Conservation (phyloP, 805 yeast species). For the Candida takata region DNA sequence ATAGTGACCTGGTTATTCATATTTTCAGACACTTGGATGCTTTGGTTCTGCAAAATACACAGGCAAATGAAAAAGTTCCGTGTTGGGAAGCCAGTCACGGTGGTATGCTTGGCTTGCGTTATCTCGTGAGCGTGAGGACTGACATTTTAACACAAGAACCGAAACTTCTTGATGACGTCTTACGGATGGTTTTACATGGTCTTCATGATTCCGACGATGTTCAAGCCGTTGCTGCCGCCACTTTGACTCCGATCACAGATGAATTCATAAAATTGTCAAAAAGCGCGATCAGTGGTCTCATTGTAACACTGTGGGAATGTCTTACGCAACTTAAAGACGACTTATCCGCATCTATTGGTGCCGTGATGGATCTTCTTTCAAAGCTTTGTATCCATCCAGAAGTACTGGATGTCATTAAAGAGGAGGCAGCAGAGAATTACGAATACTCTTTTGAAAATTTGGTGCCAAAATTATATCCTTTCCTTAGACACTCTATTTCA, state of each 20-base stretch:
- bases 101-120: slow-evolving; percentile 88
- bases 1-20: slow-evolving; percentile 44
- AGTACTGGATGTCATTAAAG: slow-evolving; percentile 66
- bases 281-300: slow-evolving; percentile 36
- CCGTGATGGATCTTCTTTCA: slow-evolving; percentile 90
- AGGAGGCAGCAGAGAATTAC: slow-evolving; percentile 44
- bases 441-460: slow-evolving; percentile 59
- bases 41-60: slow-evolving; percentile 58
- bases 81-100: slow-evolving; percentile 99
- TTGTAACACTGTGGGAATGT: slow-evolving; percentile 85
- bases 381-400: slow-evolving; percentile 76
- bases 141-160: slow-evolving; percentile 61
- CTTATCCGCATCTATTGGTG: slow-evolving; percentile 88
- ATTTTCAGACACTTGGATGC: slow-evolving; percentile 61
- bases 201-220: slow-evolving; percentile 80
- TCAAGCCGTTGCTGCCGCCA: slow-evolving; percentile 93
- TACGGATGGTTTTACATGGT: slow-evolving; percentile 83
- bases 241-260: slow-evolving; percentile 82
- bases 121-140: slow-evolving; percentile 83
- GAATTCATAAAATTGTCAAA: slow-evolving; percentile 68
- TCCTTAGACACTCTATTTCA: slow-evolving; percentile 86
- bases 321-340: slow-evolving; percentile 83
- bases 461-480: slow-evolving; percentile 90
- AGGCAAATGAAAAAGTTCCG: slow-evolving; percentile 32
- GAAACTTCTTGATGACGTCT: slow-evolving; percentile 56